Base-by-base conservation (phyloP, 768 basidiomycete genomes). In the Ramaria sp. region DNA sequence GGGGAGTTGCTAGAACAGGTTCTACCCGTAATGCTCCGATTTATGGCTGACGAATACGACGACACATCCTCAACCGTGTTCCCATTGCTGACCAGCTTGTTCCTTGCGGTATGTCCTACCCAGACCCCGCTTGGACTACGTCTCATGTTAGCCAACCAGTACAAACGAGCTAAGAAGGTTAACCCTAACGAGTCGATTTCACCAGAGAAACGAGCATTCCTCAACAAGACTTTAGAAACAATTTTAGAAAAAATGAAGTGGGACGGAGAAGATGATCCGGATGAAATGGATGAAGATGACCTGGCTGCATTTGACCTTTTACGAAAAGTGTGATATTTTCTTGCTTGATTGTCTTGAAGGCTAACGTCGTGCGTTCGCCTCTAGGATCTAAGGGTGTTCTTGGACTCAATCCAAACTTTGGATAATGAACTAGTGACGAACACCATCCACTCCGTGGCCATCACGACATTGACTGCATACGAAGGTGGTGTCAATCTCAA, bases 271-370 rank as follows among this genome's bases (percentile, higher is more conserved):
- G 83, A 82, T 20, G 85, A 83, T 64, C 83, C 78, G 44, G 80
- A 83, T 24, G 91, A 95, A 61, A 76, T 81, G 42, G 95, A 97
- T 54, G 91, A 93, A 50, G 95, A 97, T 43, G 89, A 92, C 58
- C 75, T 78, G 56, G 78, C 78, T 8, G 82, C 82, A 50, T 96
- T 98, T 60, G 86, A 89, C 56, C 78, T 78, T 55, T 77, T 95
- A 68, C 82, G 96, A 60, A 90, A 88, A 74, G 93, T 86, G 61
- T 44, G 70, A 4, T 15, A 20, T 1, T 37, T 24, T 18, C 5
- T 1, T 13, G 15, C 15, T 24, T 24, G 25, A 41, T 63, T 34
- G 28, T 34, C n/a, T 50, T 22, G 52, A 50, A 44, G 30, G 15
- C 45, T 47, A 5, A 47, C 45, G 16, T 15, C 28, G 27, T 28